Conservation (phyloP, 2,329 filamentous ascomycete genomes). For the Biscogniauxia sp. region DNA sequence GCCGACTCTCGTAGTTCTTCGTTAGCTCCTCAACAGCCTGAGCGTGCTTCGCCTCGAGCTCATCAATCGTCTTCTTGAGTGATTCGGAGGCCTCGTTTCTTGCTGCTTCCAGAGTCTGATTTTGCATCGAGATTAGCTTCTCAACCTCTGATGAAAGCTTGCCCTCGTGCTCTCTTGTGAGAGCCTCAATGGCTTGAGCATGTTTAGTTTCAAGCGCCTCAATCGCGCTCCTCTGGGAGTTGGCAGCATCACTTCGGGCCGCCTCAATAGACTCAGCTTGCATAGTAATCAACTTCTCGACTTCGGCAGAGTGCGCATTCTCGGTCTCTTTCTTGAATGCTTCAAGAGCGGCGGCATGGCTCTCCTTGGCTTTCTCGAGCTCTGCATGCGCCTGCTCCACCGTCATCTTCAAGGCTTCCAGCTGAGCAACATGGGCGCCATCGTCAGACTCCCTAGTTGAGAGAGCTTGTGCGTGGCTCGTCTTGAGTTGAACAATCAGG, state of each 20-base stretch:
- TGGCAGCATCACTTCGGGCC: slow-evolving; percentile 39
- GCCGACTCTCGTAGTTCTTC: slow-evolving; percentile 29
- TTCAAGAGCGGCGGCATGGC: slow-evolving; percentile 37
- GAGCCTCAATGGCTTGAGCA: slow-evolving; percentile 47
- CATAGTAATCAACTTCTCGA: slow-evolving; percentile 44
- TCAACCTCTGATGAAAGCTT: slow-evolving; percentile 33
- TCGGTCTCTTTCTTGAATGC: slow-evolving; percentile 41
- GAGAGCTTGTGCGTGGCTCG: slow-evolving; percentile 34
- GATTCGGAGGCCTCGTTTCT: slow-evolving; percentile 37
- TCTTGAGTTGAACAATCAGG: slow-evolving; percentile 38
- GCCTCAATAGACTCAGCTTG: slow-evolving; percentile 45
- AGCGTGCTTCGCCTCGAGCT: slow-evolving; percentile 41
- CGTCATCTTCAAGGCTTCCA: slow-evolving; percentile 35
- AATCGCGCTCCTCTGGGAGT: slow-evolving; percentile 27
- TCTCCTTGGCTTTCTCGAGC: slow-evolving; percentile 33
- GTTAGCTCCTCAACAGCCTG: slow-evolving; percentile 48
- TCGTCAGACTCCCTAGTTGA: slow-evolving; percentile 34
- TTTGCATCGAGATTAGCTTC: slow-evolving; percentile 39
- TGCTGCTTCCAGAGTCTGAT: slow-evolving; percentile 42
- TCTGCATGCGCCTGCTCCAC: slow-evolving; percentile 31
- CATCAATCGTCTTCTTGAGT: slow-evolving; percentile 18
- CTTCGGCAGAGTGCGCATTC: slow-evolving; percentile 41
- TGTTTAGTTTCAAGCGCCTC: slow-evolving; percentile 42
- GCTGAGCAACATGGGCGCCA: slow-evolving; percentile 34
- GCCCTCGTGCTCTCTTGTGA: slow-evolving; percentile 36